Conservation (phyloP, 352 stramenopile species). For the Pythium pyrilobum region DNA sequence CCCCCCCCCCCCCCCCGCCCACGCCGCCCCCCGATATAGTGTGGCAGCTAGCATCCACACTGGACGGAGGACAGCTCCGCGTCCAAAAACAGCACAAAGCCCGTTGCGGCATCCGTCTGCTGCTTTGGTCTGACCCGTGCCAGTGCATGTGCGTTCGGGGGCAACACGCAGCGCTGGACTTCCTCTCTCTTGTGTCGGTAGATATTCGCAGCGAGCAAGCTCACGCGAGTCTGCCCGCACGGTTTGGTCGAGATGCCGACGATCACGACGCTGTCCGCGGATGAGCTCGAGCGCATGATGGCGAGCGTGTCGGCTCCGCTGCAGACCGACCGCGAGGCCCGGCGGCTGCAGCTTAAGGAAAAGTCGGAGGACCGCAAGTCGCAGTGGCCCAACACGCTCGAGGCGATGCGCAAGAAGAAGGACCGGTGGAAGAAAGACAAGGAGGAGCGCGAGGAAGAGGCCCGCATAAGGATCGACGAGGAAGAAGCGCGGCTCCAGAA, state of each 20-base stretch:
- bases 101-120: no score
- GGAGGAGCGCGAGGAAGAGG: conserved; percentile 75
- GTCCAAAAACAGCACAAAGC: conserved; percentile 7
- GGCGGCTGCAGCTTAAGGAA: conserved; percentile 56
- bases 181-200: no score
- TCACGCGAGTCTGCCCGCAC: neutral
- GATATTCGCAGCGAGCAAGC: no score
- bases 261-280: conserved; percentile 42
- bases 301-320: conserved; percentile 58
- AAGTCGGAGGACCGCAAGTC: conserved; percentile 79
- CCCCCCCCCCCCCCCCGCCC: no score
- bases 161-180: neutral
- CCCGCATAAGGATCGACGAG: conserved; percentile 66
- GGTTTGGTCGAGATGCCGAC: conserved; percentile 20
- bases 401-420: conserved; percentile 87
- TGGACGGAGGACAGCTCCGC: neutral
- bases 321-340: conserved; percentile 62
- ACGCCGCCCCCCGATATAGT: no score
- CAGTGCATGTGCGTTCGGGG: neutral
- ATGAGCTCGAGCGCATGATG: conserved; percentile 68
- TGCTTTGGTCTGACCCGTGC: neutral
- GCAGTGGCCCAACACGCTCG: conserved; percentile 90
- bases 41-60: no score
- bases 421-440: conserved; percentile 89
- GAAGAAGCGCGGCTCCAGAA: conserved; percentile 73